Base-by-base conservation (phyloP, 257 asterid species). In the Cruciata laevipes region DNA sequence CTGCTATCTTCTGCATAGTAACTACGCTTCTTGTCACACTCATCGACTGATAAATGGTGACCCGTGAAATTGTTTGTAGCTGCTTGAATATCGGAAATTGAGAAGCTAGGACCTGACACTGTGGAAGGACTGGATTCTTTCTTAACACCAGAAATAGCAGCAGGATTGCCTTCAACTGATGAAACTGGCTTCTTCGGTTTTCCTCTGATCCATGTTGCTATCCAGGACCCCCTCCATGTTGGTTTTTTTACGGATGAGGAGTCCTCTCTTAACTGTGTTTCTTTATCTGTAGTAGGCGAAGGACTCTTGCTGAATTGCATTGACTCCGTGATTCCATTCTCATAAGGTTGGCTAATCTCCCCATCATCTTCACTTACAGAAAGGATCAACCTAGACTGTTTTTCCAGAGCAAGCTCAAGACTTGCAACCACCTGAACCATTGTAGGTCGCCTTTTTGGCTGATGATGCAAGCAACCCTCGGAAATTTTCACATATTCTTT, bases 321-420 rank as follows among this genome's bases (percentile, higher is more conserved):
- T 56, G 72, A 57, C 23, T 37, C 25, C 17, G 7, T 11, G 33
- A 3, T 47, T 68, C 42, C 65, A 68, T 11, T 33, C 35, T 38
- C 56, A 8, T 11, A 57, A 44, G 20, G 21, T 31, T 69, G 66
- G n/a, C 73, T 24, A 16, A 25, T 5, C 10, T 33, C 57, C 10
- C 17, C 40, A 9, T 17, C 42, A 16, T 7, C 57, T 32, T 59
- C 64, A 52, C 4, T 11, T 12, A 1, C 7, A 21, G 53, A 66
- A 66, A 55, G 11, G 23, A 1, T 6, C 7, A 49, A 0, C n/a
- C 31, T 32, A 5, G 31, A n/a, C 32, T 74, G 74, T 66, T n/a
- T 23, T 73, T 69, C 74, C 67, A 71, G 25, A 10, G 77, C 77
- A 37, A 6, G 23, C 65, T 72, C 74, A 11, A 76, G 80, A 44